phyloP scores from a whole-genome alignment of 2,329 filamentous ascomycete species.

The Aspergillus pseudoterreus region DNA sequence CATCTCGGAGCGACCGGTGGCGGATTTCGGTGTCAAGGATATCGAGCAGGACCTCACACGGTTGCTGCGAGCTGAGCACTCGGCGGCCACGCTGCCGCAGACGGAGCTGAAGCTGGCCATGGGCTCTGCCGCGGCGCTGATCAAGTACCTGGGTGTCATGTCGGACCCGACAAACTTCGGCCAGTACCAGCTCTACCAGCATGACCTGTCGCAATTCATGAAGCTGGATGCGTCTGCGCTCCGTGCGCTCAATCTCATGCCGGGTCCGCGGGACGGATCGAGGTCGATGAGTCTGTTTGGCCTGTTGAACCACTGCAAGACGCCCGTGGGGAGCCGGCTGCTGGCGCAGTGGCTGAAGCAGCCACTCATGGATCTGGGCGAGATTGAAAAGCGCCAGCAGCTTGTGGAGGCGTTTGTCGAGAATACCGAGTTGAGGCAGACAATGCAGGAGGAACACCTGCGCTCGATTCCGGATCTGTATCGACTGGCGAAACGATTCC shows the following conservation, averaged over 20 bases:
- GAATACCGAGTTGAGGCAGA: slow-evolving; percentile 89
- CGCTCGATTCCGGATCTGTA: slow-evolving; percentile 92
- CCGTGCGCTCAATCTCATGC: slow-evolving; percentile 95
- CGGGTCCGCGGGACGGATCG: slow-evolving; percentile 86
- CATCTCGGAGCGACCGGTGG: slow-evolving; percentile 70
- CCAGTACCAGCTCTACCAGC: slow-evolving; percentile 94
- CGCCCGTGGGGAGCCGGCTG: slow-evolving; percentile 82
- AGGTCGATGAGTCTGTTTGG: slow-evolving; percentile 97
- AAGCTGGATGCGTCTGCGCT: slow-evolving; percentile 93
- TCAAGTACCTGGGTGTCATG: slow-evolving; percentile 89
- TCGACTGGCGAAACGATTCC: slow-evolving; percentile 88
- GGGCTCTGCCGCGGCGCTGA: slow-evolving; percentile 87
- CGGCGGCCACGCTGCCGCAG: slow-evolving; percentile 73
- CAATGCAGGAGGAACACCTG: slow-evolving; percentile 93
- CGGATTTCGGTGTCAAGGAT: slow-evolving; percentile 82
- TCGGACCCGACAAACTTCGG: slow-evolving; percentile 94
- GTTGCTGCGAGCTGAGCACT: slow-evolving; percentile 79
- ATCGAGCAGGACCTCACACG: slow-evolving; percentile 93
- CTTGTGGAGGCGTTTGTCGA: slow-evolving; percentile 91
- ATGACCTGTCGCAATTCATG: slow-evolving; percentile 96
- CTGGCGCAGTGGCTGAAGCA: slow-evolving; percentile 97
- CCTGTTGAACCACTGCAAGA: slow-evolving; percentile 95
- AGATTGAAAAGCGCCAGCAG: slow-evolving; percentile 88
- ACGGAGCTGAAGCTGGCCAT: slow-evolving; percentile 94
- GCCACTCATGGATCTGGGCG: slow-evolving; percentile 82